Evolutionary conservation across 257 asterid species (phyloP), one percentile per base, ranked within the genome.

Genomic region (Jasminum sambac): DNA sequence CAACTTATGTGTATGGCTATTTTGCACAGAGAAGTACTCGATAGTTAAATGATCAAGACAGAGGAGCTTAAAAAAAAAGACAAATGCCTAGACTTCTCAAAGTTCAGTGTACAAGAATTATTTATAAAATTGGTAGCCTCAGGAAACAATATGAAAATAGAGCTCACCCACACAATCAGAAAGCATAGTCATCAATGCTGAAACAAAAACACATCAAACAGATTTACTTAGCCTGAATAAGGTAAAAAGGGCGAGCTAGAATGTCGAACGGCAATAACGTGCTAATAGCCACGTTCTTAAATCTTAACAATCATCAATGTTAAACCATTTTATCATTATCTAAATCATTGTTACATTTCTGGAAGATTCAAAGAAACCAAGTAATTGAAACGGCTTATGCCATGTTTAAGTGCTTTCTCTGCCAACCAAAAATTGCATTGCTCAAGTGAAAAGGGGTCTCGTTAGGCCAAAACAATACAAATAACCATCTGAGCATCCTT

Each of bases 101-200:
- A 64, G 66, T 71, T 66, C 64, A 72, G 43, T 50, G 57, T 6
- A 52, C 48, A 71, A 24, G 24, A 72, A 66, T 8, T 6, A 61
- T 23, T 52, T 44, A 24, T 64, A 66, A 55, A 60, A 50, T 38
- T 36, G 58, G 58, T 37, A 42, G 52, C 60, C 52, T 58, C 64
- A 38, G 70, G 34, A 55, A 62, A 71, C 38, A 55, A 67, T 30
- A 1, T 30, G 36, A 4, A 67, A 57, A 44, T 19, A 58, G 63
- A 25, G 71, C 70, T 48, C 60, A 48, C 40, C 38, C 67, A 59
- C 62, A 34, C 25, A 38, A 66, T 60, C 38, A 50, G 65, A 63
- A 44, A 34, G 38, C 57, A 30, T 30, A 7, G 12, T 46, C 62
- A 72, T 9, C 55, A 52, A 37, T 13, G 14, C 55, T 44, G 55